Conservation (phyloP, 495 filamentous ascomycete genomes). For the Trichoderma gamsii region DNA sequence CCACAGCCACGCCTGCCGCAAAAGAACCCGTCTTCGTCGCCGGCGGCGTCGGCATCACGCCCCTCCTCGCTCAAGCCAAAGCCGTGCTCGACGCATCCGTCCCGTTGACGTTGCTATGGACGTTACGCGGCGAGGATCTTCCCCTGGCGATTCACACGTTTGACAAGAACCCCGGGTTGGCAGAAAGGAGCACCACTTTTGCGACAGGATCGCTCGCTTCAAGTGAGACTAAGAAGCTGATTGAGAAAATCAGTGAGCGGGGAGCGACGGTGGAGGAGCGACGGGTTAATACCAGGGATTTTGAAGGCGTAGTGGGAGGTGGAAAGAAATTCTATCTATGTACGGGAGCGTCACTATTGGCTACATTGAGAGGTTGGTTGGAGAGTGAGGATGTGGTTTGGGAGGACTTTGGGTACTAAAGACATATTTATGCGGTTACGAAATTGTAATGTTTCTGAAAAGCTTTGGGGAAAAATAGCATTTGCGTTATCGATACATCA, state of each 20-base stretch:
- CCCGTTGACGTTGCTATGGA: conserved; percentile 58
- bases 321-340: conserved; percentile 61
- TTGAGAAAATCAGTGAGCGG: conserved; percentile 23
- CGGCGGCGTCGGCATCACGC: conserved; percentile 77
- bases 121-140: conserved; percentile 53
- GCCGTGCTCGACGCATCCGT: conserved; percentile 34
- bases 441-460: too few species aligned
- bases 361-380: conserved; percentile 55
- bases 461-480: not conserved
- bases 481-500: not conserved
- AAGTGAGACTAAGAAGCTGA: conserved; percentile 25
- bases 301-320: conserved; percentile 34
- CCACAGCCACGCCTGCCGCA: conserved; percentile 17
- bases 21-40: conserved; percentile 52
- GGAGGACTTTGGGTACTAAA: conserved; percentile 67
- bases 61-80: conserved; percentile 58
- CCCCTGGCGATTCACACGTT: conserved; percentile 56
- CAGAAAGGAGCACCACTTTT: conserved; percentile 50
- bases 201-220: conserved; percentile 43
- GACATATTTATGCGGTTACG: too few species aligned
- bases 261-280: conserved; percentile 43
- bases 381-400: conserved; percentile 54
- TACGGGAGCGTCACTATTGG: conserved; percentile 51
- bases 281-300: conserved; percentile 50
- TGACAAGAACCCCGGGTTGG: conserved; percentile 44